Percentiles rank a stretch among this genome's conserved stretches.
Evolutionary conservation across 352 stramenopile genomes (phyloP).

Genomic region (Phytophthora pistaciae): DNA sequence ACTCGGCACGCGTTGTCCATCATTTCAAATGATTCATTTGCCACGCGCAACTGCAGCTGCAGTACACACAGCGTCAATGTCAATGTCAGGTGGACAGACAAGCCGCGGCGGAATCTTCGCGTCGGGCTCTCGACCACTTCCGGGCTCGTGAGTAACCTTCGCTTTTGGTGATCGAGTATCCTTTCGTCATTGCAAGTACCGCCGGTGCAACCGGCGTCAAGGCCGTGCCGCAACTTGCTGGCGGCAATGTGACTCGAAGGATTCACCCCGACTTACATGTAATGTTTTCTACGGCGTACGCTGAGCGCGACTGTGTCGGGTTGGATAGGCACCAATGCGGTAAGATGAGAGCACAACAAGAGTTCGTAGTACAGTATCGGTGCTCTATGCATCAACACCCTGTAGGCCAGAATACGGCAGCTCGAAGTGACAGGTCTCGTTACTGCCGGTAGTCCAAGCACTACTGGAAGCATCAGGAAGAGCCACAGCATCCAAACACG

Average conservation of each 20-base stretch:
- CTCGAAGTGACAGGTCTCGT: too few species aligned
- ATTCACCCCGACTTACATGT: too few species aligned
- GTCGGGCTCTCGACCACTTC: not conserved
- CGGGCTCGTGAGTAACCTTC: slow-evolving; percentile 10
- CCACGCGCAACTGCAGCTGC: slow-evolving; percentile 3
- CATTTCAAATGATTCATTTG: slow-evolving; percentile 2
- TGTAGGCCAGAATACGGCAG: too few species aligned
- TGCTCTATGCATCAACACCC: not conserved
- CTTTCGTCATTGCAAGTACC: not conserved
- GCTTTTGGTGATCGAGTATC: slow-evolving; percentile 19
- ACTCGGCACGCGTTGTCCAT: not conserved
- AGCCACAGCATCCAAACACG: too few species aligned
- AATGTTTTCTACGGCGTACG: too few species aligned
- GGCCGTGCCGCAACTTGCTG: not conserved
- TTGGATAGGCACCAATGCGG: too few species aligned
- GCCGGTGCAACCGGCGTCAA: not conserved
- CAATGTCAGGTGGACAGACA: slow-evolving; percentile 20
- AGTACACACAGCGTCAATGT: not conserved
- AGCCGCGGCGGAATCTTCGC: slow-evolving; percentile 21
- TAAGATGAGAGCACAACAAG: too few species aligned
- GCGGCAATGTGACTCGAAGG: too few species aligned
- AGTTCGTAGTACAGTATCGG: too few species aligned
- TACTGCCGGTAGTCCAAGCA: too few species aligned
- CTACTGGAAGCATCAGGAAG: too few species aligned
- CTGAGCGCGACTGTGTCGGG: too few species aligned